Evolutionary conservation across 2,329 filamentous ascomycete genomes (phyloP), one percentile per base, ranked within the genome.

Genomic region (Exophiala xenobiotica): DNA sequence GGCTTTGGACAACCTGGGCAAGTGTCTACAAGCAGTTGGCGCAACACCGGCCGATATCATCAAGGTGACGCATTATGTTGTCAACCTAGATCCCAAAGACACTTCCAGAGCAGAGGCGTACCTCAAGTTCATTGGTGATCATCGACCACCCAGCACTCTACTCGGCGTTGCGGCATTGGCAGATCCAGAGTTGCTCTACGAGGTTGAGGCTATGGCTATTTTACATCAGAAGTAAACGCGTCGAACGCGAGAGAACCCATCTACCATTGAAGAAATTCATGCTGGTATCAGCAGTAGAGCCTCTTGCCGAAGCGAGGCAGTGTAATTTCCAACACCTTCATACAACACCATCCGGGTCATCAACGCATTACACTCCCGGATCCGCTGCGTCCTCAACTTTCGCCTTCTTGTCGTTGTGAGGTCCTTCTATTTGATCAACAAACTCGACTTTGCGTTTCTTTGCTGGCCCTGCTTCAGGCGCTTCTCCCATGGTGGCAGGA

Each of bases 381-480:
- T 59, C 51, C 18, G 53, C 51, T 3, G 46, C 51, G 26, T 58
- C 53, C 38, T 56, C 59, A 7, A 56, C 46, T 37, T 54, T 58
- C 35, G 51, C 48, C 16, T 54, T 59, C 46, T 62, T 57, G 16
- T 48, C 39, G 8, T 12, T 46, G 3, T 55, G 53, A 20, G 7
- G 16, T 6, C 49, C 46, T 29, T 55, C 58, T 16, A 38, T 48
- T n/a, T 59, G 54, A 16, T 59, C 60, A 38, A 51, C 29, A 26
- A 54, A 58, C 29, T 44, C 57, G 12, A 58, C 54, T 40, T 62
- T 62, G 16, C 61, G 57, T 50, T 62, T 63, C 57, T 23, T 54
- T 48, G 39, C 46, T 58, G 19, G 43, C 37, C 38, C 38, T 14
- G 40, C 49, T 22, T 50, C 45, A 3, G 41, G 41, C 26, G 18